Percentiles rank a stretch among this genome's conserved stretches.
Evolutionary conservation across 2,329 filamentous ascomycete species (phyloP).

Genomic region (Pseudogymnoascus sp.): DNA sequence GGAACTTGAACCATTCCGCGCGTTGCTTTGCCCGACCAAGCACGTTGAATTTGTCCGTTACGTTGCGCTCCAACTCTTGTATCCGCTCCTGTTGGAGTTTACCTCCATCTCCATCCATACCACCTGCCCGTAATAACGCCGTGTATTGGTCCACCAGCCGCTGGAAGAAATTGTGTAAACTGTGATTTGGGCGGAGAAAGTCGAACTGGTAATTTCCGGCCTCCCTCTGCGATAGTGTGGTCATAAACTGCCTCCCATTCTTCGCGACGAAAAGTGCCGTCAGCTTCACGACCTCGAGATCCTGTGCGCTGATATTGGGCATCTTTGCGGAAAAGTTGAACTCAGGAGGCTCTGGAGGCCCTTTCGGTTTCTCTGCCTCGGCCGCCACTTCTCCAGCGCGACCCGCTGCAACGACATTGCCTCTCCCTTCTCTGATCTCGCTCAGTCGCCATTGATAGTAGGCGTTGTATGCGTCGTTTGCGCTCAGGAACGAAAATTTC

Average conservation of each 20-base stretch:
- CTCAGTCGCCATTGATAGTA: constrained; percentile 88
- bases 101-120: constrained; percentile 52
- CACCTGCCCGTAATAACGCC: constrained; percentile 61
- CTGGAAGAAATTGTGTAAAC: constrained; percentile 91
- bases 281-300: constrained; percentile 65
- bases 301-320: constrained; percentile 93
- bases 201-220: constrained; percentile 90
- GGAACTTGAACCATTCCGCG: constrained; percentile 78
- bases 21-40: constrained; percentile 75
- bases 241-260: constrained; percentile 88
- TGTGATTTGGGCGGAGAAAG: constrained; percentile 91
- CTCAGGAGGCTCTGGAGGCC: constrained; percentile 75
- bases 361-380: constrained; percentile 61
- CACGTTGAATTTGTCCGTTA: constrained; percentile 71
- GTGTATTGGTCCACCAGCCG: constrained; percentile 90
- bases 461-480: constrained; percentile 72
- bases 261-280: constrained; percentile 90
- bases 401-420: constrained; percentile 70
- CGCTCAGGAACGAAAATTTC: constrained; percentile 84
- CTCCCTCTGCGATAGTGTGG: constrained; percentile 79
- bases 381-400: constrained; percentile 55
- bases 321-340: constrained; percentile 94
- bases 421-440: constrained; percentile 78
- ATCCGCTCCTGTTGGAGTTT: constrained; percentile 66
- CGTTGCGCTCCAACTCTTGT: constrained; percentile 64